phyloP scores from a whole-genome alignment of 192 early-diverging fungal species.

The Gigaspora rosea region DNA sequence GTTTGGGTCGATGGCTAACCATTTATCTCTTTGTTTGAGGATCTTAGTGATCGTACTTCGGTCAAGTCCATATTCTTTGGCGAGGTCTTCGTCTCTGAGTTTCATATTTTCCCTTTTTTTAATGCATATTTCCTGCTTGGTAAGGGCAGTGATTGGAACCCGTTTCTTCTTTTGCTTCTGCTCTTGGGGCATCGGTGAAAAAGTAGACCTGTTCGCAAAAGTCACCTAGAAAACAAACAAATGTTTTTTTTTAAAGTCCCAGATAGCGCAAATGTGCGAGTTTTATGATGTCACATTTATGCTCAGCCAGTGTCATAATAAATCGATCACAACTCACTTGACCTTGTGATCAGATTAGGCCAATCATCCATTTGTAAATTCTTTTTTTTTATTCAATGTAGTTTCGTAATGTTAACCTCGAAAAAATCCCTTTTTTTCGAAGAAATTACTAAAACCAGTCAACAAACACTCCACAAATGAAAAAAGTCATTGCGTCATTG shows the following conservation, averaged over 20 bases:
- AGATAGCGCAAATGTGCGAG: neutral
- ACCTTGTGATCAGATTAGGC: neutral
- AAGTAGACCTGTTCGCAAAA: conserved; percentile 23
- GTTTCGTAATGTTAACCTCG: no score
- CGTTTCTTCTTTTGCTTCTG: conserved; percentile 33
- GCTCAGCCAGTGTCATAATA: neutral
- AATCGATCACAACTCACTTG: neutral
- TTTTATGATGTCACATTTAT: conserved; percentile 18
- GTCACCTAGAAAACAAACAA: conserved; percentile 28
- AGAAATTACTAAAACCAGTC: no score
- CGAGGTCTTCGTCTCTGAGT: conserved; percentile 33
- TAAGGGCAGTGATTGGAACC: conserved; percentile 34
- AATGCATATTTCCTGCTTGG: conserved; percentile 31
- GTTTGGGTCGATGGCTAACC: conserved; percentile 32
- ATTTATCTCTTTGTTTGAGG: conserved; percentile 29
- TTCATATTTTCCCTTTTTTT: conserved; percentile 29
- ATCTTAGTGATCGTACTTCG: conserved; percentile 34
- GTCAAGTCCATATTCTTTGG: conserved; percentile 29
- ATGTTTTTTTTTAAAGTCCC: conserved; percentile 8
- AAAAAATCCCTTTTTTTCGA: no score
- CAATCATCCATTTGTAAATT: neutral
- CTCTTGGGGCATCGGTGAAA: conserved; percentile 32
- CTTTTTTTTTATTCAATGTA: no score
- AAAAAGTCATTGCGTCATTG: no score
- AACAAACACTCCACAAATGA: no score